Conservation (phyloP, 1,139 yeast genomes). For the Yamadazyma triangularis region DNA sequence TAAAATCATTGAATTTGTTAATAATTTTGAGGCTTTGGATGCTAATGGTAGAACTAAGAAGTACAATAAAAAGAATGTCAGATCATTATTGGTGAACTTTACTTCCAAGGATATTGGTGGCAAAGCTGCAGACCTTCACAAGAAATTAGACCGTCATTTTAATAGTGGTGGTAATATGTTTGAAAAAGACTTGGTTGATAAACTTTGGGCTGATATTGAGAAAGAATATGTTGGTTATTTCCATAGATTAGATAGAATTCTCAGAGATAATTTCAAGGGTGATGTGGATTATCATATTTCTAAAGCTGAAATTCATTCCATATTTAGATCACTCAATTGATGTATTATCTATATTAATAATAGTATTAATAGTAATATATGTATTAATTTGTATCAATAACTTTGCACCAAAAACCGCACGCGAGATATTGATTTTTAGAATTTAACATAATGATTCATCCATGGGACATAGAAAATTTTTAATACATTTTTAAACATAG, state of each 20-base stretch:
- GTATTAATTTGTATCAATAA: too few species aligned
- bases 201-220: slow-evolving; percentile 43
- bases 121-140: slow-evolving; percentile 53
- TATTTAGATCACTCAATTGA: slow-evolving; percentile 13
- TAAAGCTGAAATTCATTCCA: slow-evolving; percentile 31
- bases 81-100: slow-evolving; percentile 51
- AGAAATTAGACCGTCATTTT: slow-evolving; percentile 59
- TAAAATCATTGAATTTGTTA: slow-evolving; percentile 60
- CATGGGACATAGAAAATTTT: too few species aligned
- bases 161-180: slow-evolving; percentile 36
- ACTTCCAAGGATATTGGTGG: slow-evolving; percentile 54
- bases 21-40: slow-evolving; percentile 55
- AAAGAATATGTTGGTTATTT: slow-evolving; percentile 31
- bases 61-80: slow-evolving; percentile 55
- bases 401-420: too few species aligned
- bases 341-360: neutral
- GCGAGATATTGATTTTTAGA: too few species aligned
- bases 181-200: slow-evolving; percentile 44
- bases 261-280: slow-evolving; percentile 33
- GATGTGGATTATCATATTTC: slow-evolving; percentile 38
- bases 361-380: slow-evolving; percentile 2
- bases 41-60: slow-evolving; percentile 55
- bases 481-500: too few species aligned
- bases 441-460: too few species aligned
- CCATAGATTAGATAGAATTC: slow-evolving; percentile 32